These are phyloP conservation scores for Colletotrichum shisoi DNA, from an alignment of 2,329 filamentous ascomycete genomes.

Conservation along the genomic window DNA sequence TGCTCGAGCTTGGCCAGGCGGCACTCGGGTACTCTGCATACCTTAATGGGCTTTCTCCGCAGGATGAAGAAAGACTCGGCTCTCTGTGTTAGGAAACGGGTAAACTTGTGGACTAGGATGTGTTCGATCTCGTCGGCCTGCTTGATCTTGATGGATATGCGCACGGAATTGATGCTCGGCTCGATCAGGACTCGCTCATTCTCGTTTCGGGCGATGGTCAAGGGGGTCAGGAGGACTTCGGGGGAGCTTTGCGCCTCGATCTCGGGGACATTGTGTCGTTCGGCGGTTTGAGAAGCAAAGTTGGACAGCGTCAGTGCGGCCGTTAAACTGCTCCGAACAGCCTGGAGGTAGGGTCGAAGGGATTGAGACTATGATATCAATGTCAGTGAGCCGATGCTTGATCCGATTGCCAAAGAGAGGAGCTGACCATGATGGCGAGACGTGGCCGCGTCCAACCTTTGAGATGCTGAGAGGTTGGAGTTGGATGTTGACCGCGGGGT, in stretches of 20 bases:
- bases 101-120: slow-evolving; percentile 98
- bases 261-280: slow-evolving; percentile 97
- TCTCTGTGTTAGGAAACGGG: slow-evolving; percentile 91
- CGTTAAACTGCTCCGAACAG: slow-evolving; percentile 91
- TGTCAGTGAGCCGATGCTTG: slow-evolving; percentile 40
- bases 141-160: slow-evolving; percentile 98
- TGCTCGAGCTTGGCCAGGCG: neutral
- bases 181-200: slow-evolving; percentile 97
- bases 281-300: slow-evolving; percentile 95
- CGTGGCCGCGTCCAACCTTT: slow-evolving; percentile 36
- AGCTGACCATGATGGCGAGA: slow-evolving; percentile 37
- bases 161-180: slow-evolving; percentile 94
- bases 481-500: slow-evolving; percentile 38
- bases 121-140: slow-evolving; percentile 99
- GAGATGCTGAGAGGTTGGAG: slow-evolving; percentile 29
- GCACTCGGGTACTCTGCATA: slow-evolving; percentile 51
- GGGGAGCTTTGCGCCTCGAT: slow-evolving; percentile 93
- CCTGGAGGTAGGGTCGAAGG: slow-evolving; percentile 93
- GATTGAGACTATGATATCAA: slow-evolving; percentile 78
- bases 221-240: slow-evolving; percentile 89
- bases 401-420: neutral
- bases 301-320: slow-evolving; percentile 93
- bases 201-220: slow-evolving; percentile 92
- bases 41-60: slow-evolving; percentile 92
- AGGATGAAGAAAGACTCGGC: slow-evolving; percentile 98